Evolutionary conservation across 2,329 filamentous ascomycete species (phyloP), one percentile per base, ranked within the genome.

Genomic region (Cladosporium sp.): DNA sequence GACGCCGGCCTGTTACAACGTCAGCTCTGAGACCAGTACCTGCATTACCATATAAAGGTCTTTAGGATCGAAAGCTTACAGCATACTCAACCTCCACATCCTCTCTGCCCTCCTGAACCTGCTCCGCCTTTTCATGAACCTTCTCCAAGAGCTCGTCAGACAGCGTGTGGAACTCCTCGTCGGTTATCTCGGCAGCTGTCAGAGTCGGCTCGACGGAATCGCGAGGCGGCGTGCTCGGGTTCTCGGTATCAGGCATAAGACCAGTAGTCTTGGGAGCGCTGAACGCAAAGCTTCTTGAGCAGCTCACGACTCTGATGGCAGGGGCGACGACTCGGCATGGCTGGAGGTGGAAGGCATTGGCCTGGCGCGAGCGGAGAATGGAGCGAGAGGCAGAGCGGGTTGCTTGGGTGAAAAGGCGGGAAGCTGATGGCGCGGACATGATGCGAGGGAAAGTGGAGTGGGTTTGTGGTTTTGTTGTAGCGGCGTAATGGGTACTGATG

Each of bases 61-160:
- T 5, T 24, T 13, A 34, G 13, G 20, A 40, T 10, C 3, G 9
- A 9, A 35, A n/a, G 80, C 87, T 61, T 79, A 97, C 93, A 60
- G 87, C 88, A 66, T 88, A 97, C 69, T 99, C 94, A 4, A 94
- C 88, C 65, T 99, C 94, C 5, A 96, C 75, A 55, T 91, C 88
- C 8, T 88, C 85, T 7, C 82, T 76, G 32, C 80, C 76, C 68
- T 97, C 94, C 66, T 90, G 85, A 28, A 88, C 73, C 60, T 83
- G 80, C 75, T 99, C 94, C 40, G 96, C 70, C 61, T 79, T 77
- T 20, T 72, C 71, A 40, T 83, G 70, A 34, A 88, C 73, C 25
- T 75, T 73, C 56, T 87, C 80, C 66, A 97, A 80, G 72, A 89
- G 96, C 50, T 80, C 73, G 69, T 97, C 90, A 25, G 91, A 84